Evolutionary conservation across 495 filamentous ascomycete genomes (phyloP).

Genomic region (Durotheca rogersii): DNA sequence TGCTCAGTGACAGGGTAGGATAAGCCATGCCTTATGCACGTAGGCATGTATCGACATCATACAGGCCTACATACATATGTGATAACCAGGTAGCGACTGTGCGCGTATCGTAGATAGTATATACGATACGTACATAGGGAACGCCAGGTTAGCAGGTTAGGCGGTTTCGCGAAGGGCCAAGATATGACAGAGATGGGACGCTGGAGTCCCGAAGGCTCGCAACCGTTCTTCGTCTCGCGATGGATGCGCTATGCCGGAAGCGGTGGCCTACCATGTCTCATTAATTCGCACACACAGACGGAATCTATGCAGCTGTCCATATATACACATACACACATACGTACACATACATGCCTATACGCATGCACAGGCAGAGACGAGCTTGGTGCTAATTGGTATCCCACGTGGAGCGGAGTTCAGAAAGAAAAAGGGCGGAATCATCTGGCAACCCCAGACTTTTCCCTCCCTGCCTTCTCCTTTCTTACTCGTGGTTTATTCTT

Average conservation of each 20-base stretch:
- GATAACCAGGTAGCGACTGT: too few relatives aligned
- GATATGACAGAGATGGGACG: neutral
- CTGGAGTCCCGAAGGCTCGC: neutral
- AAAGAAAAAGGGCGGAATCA: conserved; percentile 18
- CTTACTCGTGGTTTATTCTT: conserved; percentile 2
- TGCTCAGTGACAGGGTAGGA: too few relatives aligned
- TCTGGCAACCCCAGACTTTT: conserved; percentile 23
- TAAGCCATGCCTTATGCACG: too few relatives aligned
- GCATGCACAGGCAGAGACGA: neutral
- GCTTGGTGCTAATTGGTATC: conserved; percentile 4
- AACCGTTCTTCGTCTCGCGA: neutral
- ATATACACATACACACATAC: too few relatives aligned
- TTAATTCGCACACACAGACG: neutral
- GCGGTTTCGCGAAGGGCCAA: neutral
- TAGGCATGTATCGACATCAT: too few relatives aligned
- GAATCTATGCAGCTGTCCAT: too few relatives aligned
- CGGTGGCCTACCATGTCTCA: neutral
- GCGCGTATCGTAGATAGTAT: too few relatives aligned
- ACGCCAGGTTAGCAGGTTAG: neutral
- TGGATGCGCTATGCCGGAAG: neutral
- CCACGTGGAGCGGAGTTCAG: neutral
- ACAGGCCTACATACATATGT: too few relatives aligned
- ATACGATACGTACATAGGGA: neutral
- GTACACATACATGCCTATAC: too few relatives aligned
- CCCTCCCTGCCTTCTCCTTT: conserved; percentile 20